phyloP scores from a whole-genome alignment of 176 grass and related monocot species.

The Phoenix roebelenii region DNA sequence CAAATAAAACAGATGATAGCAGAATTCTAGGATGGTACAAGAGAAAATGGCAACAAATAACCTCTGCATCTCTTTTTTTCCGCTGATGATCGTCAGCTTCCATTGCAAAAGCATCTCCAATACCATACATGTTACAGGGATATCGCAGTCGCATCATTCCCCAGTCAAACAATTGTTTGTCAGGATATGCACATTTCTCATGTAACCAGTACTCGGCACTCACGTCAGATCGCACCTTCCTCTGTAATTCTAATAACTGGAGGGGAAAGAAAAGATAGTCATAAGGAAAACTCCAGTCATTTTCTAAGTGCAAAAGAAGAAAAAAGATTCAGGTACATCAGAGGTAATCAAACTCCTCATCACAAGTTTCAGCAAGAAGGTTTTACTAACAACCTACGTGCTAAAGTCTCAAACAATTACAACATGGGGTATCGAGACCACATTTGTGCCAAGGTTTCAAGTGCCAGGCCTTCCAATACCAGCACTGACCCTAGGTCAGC shows the following conservation, averaged over 20 bases:
- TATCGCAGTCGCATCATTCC: conserved; percentile 85
- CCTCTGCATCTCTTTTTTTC: conserved; percentile 91
- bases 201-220: conserved; percentile 76
- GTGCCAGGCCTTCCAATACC: no score
- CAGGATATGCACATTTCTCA: conserved; percentile 73
- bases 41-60: conserved; percentile 4
- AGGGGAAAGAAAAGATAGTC: conserved; percentile 1
- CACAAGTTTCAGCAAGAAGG: no score
- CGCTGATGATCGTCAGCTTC: conserved; percentile 68
- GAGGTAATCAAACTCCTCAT: no score
- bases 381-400: no score
- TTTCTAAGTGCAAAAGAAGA: no score
- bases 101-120: conserved; percentile 69
- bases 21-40: no score
- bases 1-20: neutral
- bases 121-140: conserved; percentile 84
- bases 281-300: neutral
- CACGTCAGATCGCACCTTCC: conserved; percentile 74
- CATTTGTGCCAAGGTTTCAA: no score
- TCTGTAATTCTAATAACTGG: conserved; percentile 83
- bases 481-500: no score
- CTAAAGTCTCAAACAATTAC: no score
- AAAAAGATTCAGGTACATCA: no score
- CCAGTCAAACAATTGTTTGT: conserved; percentile 92
- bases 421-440: no score